These are phyloP conservation scores for Aspergillus tubingensis DNA, from an alignment of 2,329 filamentous ascomycete species.

Conservation along the genomic window DNA sequence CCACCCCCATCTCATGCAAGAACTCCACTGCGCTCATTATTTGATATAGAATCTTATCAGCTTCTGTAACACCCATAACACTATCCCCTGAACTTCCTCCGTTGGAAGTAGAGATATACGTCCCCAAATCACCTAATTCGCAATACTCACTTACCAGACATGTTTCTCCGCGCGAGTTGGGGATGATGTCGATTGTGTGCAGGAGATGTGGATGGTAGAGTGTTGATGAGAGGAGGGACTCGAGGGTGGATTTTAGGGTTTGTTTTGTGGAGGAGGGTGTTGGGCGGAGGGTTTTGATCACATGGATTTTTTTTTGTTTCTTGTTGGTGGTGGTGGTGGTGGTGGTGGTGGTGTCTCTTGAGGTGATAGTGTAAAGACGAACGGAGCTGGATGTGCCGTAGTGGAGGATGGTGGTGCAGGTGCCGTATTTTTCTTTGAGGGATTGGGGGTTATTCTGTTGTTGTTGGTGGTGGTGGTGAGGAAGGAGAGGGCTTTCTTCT, in stretches of 20 bases:
- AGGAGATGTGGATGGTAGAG: constrained; percentile 33
- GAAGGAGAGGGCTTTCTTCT: neutral
- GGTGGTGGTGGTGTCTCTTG: neutral
- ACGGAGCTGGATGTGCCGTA: constrained; percentile 31
- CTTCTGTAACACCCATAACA: too few species aligned
- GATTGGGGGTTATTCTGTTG: neutral
- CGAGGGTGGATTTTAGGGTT: constrained; percentile 9
- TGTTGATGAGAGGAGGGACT: constrained; percentile 20
- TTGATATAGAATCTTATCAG: constrained; percentile 82
- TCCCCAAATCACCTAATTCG: constrained; percentile 67
- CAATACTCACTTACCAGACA: constrained; percentile 51
- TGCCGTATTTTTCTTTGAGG: constrained; percentile 28
- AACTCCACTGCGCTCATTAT: constrained; percentile 45
- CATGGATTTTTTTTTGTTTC: constrained; percentile 15
- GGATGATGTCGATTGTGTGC: constrained; percentile 27
- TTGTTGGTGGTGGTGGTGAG: constrained; percentile 5
- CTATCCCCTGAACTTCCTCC: too few species aligned
- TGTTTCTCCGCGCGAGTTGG: constrained; percentile 30
- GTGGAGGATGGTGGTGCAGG: constrained; percentile 30
- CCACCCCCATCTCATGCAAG: constrained; percentile 80
- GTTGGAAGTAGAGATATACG: constrained; percentile 49
- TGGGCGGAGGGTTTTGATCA: constrained; percentile 33
- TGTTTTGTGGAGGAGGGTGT: constrained; percentile 5
- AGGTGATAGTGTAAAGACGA: constrained; percentile 28
- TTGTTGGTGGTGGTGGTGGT: neutral